Evolutionary conservation across 805 yeast genomes (phyloP).

Genomic region (Metschnikowia reukaufii): DNA sequence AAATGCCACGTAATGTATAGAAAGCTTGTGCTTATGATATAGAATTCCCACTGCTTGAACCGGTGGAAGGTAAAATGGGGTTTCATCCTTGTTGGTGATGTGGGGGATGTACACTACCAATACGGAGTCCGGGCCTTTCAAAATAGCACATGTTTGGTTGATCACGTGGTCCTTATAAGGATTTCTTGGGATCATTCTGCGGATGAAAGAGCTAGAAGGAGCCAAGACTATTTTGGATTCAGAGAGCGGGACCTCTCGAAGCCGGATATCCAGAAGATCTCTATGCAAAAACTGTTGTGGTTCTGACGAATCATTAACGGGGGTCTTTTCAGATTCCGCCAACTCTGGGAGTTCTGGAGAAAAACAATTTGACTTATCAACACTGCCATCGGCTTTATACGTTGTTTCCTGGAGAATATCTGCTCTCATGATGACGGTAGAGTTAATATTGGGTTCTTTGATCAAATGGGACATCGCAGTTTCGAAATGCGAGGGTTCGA

Average conservation of each 20-base stretch:
- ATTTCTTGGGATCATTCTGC: conserved; percentile 88
- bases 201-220: conserved; percentile 56
- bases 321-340: conserved; percentile 11
- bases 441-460: conserved; percentile 83
- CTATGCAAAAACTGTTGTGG: conserved; percentile 28
- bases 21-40: conserved; percentile 46
- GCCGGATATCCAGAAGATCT: conserved; percentile 33
- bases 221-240: conserved; percentile 23
- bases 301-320: background rate
- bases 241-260: conserved; percentile 31
- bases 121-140: conserved; percentile 41
- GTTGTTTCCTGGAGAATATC: conserved; percentile 63
- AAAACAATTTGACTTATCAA: background rate
- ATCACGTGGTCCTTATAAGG: conserved; percentile 81
- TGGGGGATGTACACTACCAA: conserved; percentile 81
- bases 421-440: conserved; percentile 86
- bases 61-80: conserved; percentile 88
- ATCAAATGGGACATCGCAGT: conserved; percentile 78
- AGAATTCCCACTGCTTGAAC: conserved; percentile 77
- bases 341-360: conserved; percentile 37
- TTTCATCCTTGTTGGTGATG: conserved; percentile 52
- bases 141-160: conserved; percentile 76
- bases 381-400: conserved; percentile 38
- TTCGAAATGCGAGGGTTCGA: conserved; percentile 58
- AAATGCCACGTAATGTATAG: conserved; percentile 78